Evolutionary conservation across 176 grass and related monocot species (phyloP).

Genomic region (Carex littledalei): DNA sequence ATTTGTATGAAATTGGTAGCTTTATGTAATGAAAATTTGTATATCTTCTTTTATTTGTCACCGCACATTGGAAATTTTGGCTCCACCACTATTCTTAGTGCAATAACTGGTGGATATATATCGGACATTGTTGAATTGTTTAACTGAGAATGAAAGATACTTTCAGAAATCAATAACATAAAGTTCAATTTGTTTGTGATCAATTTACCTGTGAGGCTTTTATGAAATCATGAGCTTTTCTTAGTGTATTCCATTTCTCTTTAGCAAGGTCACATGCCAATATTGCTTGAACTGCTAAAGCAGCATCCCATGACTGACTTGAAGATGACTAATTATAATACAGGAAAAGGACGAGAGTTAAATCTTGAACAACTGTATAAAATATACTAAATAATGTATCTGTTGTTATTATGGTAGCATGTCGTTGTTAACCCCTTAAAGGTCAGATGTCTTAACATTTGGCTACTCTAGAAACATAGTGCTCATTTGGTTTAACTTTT

Average conservation of each 20-base stretch:
- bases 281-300: conserved; percentile 67
- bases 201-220: conserved; percentile 57
- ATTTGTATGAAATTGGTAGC: too few relatives aligned
- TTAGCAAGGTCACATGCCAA: conserved; percentile 34
- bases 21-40: too few relatives aligned
- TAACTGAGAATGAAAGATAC: not conserved
- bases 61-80: too few relatives aligned
- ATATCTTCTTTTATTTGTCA: too few relatives aligned
- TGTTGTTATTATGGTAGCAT: not conserved
- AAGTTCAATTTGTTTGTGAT: not conserved
- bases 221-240: conserved; percentile 57
- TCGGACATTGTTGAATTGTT: not conserved
- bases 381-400: not conserved
- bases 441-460: too few relatives aligned
- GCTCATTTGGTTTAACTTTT: too few relatives aligned
- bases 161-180: not conserved
- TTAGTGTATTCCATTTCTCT: conserved; percentile 47
- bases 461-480: too few relatives aligned
- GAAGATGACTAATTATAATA: conserved; percentile 2
- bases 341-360: not conserved
- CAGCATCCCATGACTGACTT: conserved; percentile 48
- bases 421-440: too few relatives aligned
- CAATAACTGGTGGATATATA: not conserved
- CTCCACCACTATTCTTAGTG: not conserved
- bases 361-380: not conserved